These are phyloP conservation scores for Fusarium paranaense DNA, from an alignment of 2,329 filamentous ascomycete species.

Conservation along the genomic window DNA sequence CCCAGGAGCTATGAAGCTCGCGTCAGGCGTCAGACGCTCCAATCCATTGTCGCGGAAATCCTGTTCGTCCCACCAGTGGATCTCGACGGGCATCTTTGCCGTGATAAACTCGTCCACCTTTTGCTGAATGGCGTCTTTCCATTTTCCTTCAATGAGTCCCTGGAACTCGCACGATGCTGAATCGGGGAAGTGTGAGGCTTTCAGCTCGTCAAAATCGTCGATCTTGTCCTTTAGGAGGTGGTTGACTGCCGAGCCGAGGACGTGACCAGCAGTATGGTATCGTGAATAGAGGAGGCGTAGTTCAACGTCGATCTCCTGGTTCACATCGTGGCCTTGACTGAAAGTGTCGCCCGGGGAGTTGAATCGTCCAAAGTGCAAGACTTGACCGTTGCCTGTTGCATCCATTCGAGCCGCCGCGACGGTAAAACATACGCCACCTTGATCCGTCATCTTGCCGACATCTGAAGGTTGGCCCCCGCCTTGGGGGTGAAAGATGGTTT, in stretches of 20 bases:
- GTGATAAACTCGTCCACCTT: slow-evolving; percentile 69
- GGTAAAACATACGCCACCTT: slow-evolving; percentile 53
- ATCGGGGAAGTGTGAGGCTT: slow-evolving; percentile 78
- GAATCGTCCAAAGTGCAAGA: slow-evolving; percentile 77
- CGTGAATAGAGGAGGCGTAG: slow-evolving; percentile 74
- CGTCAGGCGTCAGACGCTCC: slow-evolving; percentile 66
- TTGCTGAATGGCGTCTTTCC: slow-evolving; percentile 71
- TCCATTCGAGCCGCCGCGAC: slow-evolving; percentile 70
- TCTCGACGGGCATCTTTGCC: slow-evolving; percentile 67
- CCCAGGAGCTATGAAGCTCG: slow-evolving; percentile 42
- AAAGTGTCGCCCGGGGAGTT: slow-evolving; percentile 48
- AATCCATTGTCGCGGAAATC: slow-evolving; percentile 68
- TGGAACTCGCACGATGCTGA: slow-evolving; percentile 75
- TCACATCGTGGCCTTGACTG: slow-evolving; percentile 56
- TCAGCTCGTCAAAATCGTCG: slow-evolving; percentile 71
- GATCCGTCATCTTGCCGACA: slow-evolving; percentile 64
- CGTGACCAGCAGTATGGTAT: slow-evolving; percentile 79
- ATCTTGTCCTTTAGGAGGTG: slow-evolving; percentile 65
- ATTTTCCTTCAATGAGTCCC: slow-evolving; percentile 73
- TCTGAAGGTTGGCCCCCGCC: slow-evolving; percentile 81
- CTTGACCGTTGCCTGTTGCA: slow-evolving; percentile 60
- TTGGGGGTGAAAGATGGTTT: slow-evolving; percentile 82
- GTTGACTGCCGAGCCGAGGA: slow-evolving; percentile 76
- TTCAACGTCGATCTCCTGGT: slow-evolving; percentile 69
- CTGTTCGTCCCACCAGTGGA: slow-evolving; percentile 74